These are phyloP conservation scores for Rhodotorula sp. DNA, from an alignment of 1,284 basidiomycete genomes.

Conservation along the genomic window DNA sequence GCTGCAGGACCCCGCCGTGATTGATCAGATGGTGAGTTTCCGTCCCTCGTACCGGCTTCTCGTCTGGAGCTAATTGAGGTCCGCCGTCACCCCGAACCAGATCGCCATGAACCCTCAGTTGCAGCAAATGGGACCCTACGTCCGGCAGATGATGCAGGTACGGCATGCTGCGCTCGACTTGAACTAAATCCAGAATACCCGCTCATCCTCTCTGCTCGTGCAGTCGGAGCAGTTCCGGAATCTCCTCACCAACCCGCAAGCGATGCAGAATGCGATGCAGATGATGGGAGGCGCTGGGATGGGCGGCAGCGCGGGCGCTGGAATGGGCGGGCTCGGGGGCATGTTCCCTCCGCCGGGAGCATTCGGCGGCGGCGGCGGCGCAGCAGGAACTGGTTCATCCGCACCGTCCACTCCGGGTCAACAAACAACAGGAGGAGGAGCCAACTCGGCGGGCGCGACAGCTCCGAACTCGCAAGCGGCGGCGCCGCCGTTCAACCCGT, in stretches of 20 bases:
- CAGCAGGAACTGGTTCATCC: conserved; percentile 14
- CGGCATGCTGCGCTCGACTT: neutral
- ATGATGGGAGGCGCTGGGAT: conserved; percentile 31
- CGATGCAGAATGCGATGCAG: conserved; percentile 72
- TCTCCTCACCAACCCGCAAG: conserved; percentile 63
- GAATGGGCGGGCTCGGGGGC: conserved; percentile 42
- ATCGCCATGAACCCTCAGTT: conserved; percentile 79
- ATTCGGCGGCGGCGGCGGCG: conserved; percentile 46
- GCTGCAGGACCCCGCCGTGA: conserved; percentile 73
- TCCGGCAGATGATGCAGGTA: conserved; percentile 69
- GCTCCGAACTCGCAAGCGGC: conserved; percentile 39
- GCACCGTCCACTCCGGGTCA: conserved; percentile 1
- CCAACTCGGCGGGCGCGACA: neutral
- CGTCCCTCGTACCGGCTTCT: neutral
- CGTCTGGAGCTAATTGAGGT: neutral
- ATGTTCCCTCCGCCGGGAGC: conserved; percentile 38
- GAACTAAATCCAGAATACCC: no score
- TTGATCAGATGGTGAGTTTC: conserved; percentile 61
- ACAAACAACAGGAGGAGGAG: no score
- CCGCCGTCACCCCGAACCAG: conserved; percentile 13
- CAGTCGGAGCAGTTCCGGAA: conserved; percentile 41
- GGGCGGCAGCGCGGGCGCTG: neutral
- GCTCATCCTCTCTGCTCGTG: neutral
- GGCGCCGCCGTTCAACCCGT: conserved; percentile 45
- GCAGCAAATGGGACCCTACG: conserved; percentile 71